Evolutionary conservation across 805 yeast species (phyloP).

Genomic region (Starmerella scarabaei): DNA sequence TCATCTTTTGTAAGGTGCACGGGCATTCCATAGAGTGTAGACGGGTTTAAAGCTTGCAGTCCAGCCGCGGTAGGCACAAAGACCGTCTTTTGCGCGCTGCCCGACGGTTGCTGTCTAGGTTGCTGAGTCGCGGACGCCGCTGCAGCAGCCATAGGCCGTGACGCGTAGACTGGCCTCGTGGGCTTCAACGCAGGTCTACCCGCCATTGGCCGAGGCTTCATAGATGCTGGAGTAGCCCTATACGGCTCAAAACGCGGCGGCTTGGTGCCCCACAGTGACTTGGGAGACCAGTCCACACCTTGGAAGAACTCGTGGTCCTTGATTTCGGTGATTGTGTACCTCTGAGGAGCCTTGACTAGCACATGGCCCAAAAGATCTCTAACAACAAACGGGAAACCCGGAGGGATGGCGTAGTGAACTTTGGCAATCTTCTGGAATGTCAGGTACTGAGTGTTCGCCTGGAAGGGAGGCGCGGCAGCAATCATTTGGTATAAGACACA

Average conservation of each 20-base stretch:
- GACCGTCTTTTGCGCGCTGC: slow-evolving; percentile 1
- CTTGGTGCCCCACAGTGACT: slow-evolving; percentile 51
- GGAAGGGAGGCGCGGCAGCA: slow-evolving; percentile 78
- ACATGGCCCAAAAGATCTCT: slow-evolving; percentile 55
- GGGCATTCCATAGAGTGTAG: slow-evolving; percentile 20
- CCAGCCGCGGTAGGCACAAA: slow-evolving; percentile 19
- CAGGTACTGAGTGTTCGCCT: slow-evolving; percentile 70
- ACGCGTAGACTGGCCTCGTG: background rate
- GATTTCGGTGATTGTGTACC: slow-evolving; percentile 46
- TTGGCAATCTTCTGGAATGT: slow-evolving; percentile 81
- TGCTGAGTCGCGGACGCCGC: background rate
- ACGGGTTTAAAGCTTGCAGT: slow-evolving; percentile 17
- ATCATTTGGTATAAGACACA: slow-evolving; percentile 76
- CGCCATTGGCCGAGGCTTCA: slow-evolving; percentile 16
- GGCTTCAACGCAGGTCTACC: slow-evolving; percentile 1
- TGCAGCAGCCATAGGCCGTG: background rate
- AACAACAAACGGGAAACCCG: slow-evolving; percentile 48
- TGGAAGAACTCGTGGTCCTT: slow-evolving; percentile 62
- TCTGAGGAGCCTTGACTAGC: slow-evolving; percentile 52
- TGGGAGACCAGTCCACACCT: slow-evolving; percentile 55
- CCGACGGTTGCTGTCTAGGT: background rate
- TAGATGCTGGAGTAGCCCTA: slow-evolving; percentile 17
- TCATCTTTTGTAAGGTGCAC: background rate
- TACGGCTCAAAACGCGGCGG: slow-evolving; percentile 57
- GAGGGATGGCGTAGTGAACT: slow-evolving; percentile 59